These are phyloP conservation scores for Carex kokanica DNA, from an alignment of 176 grass and related monocot species.

Conservation along the genomic window DNA sequence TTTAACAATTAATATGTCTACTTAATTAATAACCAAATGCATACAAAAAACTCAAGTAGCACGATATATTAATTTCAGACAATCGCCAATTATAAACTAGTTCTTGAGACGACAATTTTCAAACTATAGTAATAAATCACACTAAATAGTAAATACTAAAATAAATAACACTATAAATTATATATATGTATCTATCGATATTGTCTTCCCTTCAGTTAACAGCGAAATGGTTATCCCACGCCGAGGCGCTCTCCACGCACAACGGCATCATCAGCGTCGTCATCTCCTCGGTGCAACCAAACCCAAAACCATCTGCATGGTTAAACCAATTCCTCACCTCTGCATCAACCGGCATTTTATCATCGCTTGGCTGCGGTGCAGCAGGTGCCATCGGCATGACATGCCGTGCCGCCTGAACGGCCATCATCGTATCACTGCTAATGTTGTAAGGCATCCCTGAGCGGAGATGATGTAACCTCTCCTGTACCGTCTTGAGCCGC, in stretches of 20 bases:
- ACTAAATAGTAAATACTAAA: slow-evolving; percentile 1
- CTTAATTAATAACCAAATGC: neutral
- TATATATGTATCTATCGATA: neutral
- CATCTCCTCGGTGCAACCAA: slow-evolving; percentile 12
- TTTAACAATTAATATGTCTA: neutral
- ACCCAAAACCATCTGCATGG: neutral
- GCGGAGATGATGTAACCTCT: neutral
- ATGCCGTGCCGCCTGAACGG: neutral
- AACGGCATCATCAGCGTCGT: neutral
- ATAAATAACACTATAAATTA: neutral
- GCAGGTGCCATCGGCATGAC: neutral
- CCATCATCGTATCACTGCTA: neutral
- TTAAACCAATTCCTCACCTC: slow-evolving; percentile 18
- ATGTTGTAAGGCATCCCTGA: neutral
- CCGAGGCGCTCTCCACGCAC: neutral
- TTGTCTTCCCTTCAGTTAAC: neutral
- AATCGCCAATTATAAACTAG: too few relatives aligned
- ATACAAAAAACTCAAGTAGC: neutral
- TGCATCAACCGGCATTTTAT: slow-evolving; percentile 4
- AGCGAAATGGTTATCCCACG: slow-evolving; percentile 8
- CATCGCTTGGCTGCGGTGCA: neutral
- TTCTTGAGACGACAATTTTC: neutral
- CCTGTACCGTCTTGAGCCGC: slow-evolving; percentile 1
- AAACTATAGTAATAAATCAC: neutral
- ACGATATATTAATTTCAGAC: neutral